Evolutionary conservation across 164 flowering plant genomes (phyloP), one percentile per base, ranked within the genome.

Genomic region (Annona squamosa): DNA sequence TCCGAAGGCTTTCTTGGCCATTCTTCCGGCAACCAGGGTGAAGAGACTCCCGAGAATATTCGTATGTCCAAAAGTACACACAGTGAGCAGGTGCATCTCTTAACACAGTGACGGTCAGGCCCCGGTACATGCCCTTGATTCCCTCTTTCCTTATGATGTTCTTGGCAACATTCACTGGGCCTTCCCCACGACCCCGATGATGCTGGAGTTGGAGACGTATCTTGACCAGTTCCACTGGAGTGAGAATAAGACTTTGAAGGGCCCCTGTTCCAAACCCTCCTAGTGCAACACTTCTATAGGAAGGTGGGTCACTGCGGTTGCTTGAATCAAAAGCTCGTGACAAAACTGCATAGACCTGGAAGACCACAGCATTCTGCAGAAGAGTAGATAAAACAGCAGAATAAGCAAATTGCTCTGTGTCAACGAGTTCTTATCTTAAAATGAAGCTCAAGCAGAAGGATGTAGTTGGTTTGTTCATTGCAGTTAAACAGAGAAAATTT

Each of bases 191-290:
- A 44, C 43, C 9, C 17, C 56, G 46, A 19, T 64, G 63, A 26
- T 71, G 62, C 67, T 88, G 88, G 69, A 94, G 64, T 69, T 95
- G 97, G 12, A 95, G 88, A 0, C 87, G 90, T 63, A 91, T 93
- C 75, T 93, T 95, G 3, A 93, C 72, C 3, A 90, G 90, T 73
- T 95, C 98, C 19, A 95, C 90, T 0, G 99, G 97, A 56, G 87
- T 72, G 57, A 92, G 91, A 67, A 89, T 13, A 5, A 92, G 56
- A 81, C 94, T 90, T 69, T 90, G 93, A 2, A 91, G 41, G 1
- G 98, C 96, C 2, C 98, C 98, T 3, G 98, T 87, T 6, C 94
- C 92, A 13, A 91, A 16, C 47, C 97, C 97, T 45, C 86, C 98
- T 1, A 95, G 48, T 46, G 87, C 88, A 7, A 91, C 94, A 2